phyloP scores from a whole-genome alignment of 371 early-diverging fungal genomes.

The Mortierella sp. region DNA sequence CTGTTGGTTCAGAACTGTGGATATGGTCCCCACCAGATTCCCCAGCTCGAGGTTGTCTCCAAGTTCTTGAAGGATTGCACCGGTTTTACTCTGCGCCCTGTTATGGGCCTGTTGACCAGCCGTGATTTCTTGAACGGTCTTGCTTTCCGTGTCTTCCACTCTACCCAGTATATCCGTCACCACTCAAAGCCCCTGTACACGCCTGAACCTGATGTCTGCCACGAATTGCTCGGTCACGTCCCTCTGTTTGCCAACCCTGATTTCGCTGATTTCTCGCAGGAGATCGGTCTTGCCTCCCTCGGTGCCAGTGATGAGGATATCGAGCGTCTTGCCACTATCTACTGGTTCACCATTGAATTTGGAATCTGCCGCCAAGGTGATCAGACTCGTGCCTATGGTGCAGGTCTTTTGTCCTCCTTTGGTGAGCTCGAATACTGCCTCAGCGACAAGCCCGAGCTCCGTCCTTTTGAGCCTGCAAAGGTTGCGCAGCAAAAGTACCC shows the following conservation, averaged over 20 bases:
- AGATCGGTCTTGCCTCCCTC: conserved; percentile 94
- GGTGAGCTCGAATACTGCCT: conserved; percentile 93
- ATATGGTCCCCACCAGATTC: conserved; percentile 86
- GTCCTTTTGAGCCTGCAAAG: conserved; percentile 87
- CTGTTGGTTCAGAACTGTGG: conserved; percentile 93
- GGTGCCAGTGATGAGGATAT: conserved; percentile 95
- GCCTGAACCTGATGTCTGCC: conserved; percentile 94
- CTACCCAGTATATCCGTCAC: conserved; percentile 97
- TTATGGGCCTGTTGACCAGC: conserved; percentile 94
- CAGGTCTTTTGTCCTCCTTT: conserved; percentile 95
- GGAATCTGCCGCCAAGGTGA: conserved; percentile 90
- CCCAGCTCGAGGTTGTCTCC: conserved; percentile 93
- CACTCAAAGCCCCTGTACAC: conserved; percentile 93
- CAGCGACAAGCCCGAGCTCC: conserved; percentile 82
- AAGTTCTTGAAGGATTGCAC: conserved; percentile 95
- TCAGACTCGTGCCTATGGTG: conserved; percentile 91
- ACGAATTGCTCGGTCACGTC: conserved; percentile 87
- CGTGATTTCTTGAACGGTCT: conserved; percentile 97
- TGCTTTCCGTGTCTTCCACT: conserved; percentile 97
- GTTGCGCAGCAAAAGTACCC: conserved; percentile 90
- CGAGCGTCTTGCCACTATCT: conserved; percentile 90
- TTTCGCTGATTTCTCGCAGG: conserved; percentile 96
- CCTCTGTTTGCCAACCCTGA: conserved; percentile 96
- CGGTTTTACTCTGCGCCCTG: conserved; percentile 95
- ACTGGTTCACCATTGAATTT: conserved; percentile 97